Evolutionary conservation across 768 basidiomycete genomes (phyloP).

Genomic region (Tulasnella sp.): DNA sequence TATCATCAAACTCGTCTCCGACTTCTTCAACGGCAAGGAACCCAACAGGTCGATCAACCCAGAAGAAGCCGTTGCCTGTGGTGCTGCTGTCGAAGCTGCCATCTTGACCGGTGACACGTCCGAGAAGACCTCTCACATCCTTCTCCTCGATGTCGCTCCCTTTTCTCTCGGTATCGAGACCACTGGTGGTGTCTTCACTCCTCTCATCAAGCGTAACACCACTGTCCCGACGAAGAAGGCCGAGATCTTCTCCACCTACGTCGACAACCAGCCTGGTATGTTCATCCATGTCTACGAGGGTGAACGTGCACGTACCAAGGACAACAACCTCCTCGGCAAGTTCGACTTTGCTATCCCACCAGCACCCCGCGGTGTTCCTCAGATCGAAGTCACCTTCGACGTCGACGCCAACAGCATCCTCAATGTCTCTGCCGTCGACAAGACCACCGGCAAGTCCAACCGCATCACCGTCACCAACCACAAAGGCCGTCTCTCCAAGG

Average conservation of each 20-base stretch:
- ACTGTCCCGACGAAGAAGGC: constrained; percentile 49
- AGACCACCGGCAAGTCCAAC: constrained; percentile 36
- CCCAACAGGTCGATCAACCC: constrained; percentile 61
- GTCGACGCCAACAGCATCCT: constrained; percentile 48
- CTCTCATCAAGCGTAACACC: constrained; percentile 52
- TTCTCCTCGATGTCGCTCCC: constrained; percentile 50
- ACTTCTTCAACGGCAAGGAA: constrained; percentile 60
- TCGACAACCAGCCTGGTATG: constrained; percentile 46
- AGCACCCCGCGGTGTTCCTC: constrained; percentile 40
- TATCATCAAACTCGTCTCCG: constrained; percentile 55
- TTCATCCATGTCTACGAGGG: constrained; percentile 44
- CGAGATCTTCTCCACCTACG: constrained; percentile 46
- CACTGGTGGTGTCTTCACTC: constrained; percentile 55
- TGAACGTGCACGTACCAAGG: constrained; percentile 41
- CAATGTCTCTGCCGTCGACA: constrained; percentile 36
- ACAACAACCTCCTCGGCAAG: constrained; percentile 43
- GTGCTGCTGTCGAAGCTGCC: constrained; percentile 62
- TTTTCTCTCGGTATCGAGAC: constrained; percentile 54
- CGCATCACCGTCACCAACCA: constrained; percentile 40
- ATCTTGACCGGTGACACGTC: constrained; percentile 54
- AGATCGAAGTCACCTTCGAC: constrained; percentile 43
- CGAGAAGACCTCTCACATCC: constrained; percentile 42
- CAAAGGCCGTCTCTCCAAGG: constrained; percentile 43
- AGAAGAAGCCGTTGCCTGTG: constrained; percentile 67
- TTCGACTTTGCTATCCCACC: constrained; percentile 44